Conservation (phyloP, 345 rosid species). For the Hirschfeldia incana region DNA sequence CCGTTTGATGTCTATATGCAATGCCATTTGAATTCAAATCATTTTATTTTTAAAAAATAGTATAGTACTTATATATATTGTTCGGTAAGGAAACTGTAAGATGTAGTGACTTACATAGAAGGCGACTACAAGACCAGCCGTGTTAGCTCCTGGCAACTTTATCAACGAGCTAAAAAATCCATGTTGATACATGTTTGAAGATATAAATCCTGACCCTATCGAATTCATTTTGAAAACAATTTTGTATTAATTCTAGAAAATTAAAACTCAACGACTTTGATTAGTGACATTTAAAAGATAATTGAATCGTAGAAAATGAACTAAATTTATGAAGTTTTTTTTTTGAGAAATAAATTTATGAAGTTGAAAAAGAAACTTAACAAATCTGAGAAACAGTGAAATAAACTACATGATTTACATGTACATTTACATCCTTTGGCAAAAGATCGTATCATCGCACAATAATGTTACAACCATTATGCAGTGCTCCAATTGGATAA, state of each 20-base stretch:
- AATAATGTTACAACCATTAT: not conserved
- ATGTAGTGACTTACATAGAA: constrained; percentile 63
- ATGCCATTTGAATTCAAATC: constrained; percentile 2
- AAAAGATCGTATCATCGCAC: not conserved
- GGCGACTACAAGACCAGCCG: constrained; percentile 87
- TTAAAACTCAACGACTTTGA: not conserved
- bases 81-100: not conserved
- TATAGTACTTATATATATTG: not conserved
- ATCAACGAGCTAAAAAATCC: constrained; percentile 89
- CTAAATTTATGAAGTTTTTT: not conserved
- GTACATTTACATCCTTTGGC: not conserved
- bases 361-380: not conserved
- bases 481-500: not conserved
- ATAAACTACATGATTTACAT: not conserved
- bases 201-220: constrained; percentile 83
- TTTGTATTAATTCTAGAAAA: not conserved
- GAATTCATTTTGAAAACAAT: not conserved
- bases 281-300: not conserved
- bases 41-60: not conserved
- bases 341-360: not conserved
- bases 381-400: not conserved
- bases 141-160: constrained; percentile 76
- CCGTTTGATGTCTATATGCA: constrained; percentile 71
- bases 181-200: constrained; percentile 74
- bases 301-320: not conserved